Conservation (phyloP, 2,329 filamentous ascomycete genomes). For the Elsinoe fawcettii region DNA sequence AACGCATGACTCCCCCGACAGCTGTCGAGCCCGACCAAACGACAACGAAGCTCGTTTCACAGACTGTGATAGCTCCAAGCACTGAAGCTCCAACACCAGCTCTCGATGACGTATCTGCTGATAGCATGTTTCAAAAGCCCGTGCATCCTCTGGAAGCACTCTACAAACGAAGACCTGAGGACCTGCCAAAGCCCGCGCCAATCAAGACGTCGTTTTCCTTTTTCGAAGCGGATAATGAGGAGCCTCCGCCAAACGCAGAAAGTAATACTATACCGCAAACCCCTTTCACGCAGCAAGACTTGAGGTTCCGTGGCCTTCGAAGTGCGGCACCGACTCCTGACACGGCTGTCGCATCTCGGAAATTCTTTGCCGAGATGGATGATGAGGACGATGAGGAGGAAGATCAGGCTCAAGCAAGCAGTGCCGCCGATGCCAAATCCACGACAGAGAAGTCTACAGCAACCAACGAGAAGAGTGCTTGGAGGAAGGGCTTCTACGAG, state of each 20-base stretch:
- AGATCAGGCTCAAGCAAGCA: slow-evolving; percentile 22
- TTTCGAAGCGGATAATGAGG: slow-evolving; percentile 48
- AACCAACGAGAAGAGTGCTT: slow-evolving; percentile 48
- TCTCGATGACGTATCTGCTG: not conserved
- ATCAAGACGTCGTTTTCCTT: slow-evolving; percentile 66
- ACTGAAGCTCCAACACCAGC: slow-evolving; percentile 18
- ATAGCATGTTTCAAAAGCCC: slow-evolving; percentile 25
- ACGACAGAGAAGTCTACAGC: not conserved
- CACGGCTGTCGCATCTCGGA: slow-evolving; percentile 67
- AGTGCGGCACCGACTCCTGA: slow-evolving; percentile 94
- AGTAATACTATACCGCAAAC: slow-evolving; percentile 54
- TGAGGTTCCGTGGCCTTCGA: slow-evolving; percentile 65
- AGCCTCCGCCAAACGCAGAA: slow-evolving; percentile 19
- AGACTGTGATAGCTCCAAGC: not conserved
- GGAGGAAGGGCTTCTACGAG: slow-evolving; percentile 53
- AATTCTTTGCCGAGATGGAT: slow-evolving; percentile 50
- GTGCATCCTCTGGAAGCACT: slow-evolving; percentile 86
- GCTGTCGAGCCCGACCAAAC: not conserved
- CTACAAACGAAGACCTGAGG: slow-evolving; percentile 61
- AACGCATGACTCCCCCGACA: not conserved
- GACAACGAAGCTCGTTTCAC: not conserved
- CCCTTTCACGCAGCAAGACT: slow-evolving; percentile 71
- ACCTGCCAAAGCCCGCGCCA: slow-evolving; percentile 36
- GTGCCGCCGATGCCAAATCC: not conserved
- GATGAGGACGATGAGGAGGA: slow-evolving; percentile 41